A percentile compares a stretch with the other conserved stretches of the same genome.
Conservation (phyloP, 306 rosid species). For the Benincasa hispida region DNA sequence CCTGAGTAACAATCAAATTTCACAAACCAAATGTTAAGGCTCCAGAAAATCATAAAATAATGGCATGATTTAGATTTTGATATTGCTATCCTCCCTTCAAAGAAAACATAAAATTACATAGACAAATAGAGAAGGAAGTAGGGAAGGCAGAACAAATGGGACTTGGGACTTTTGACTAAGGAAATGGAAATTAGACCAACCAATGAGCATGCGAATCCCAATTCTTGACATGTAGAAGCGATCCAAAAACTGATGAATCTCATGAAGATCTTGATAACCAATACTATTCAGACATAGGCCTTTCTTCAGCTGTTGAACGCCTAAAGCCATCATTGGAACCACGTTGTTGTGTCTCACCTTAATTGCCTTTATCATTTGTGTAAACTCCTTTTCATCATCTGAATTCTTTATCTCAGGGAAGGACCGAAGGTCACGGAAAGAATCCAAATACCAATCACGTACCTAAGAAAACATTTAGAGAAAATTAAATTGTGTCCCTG, state of each 20-base stretch:
- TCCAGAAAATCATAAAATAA: not conserved
- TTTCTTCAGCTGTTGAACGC: slow-evolving; percentile 93
- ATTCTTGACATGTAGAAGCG: slow-evolving; percentile 97
- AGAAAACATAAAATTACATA: not conserved
- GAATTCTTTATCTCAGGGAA: slow-evolving; percentile 62
- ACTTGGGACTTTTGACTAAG: not conserved
- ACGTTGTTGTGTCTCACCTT: slow-evolving; percentile 97
- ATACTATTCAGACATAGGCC: slow-evolving; percentile 30
- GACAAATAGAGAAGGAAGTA: not conserved
- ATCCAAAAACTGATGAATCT: slow-evolving; percentile 84
- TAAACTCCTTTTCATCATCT: slow-evolving; percentile 58
- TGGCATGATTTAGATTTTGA: not conserved
- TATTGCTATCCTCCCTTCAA: not conserved
- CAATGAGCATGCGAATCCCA: slow-evolving; percentile 97
- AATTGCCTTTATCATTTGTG: slow-evolving; percentile 83
- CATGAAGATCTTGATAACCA: slow-evolving; percentile 43
- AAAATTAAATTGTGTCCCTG: not conserved
- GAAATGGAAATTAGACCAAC: slow-evolving; percentile 22
- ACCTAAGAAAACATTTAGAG: slow-evolving; percentile 30
- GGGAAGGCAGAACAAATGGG: not conserved
- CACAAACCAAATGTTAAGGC: slow-evolving; percentile 3
- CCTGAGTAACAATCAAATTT: slow-evolving; percentile 37
- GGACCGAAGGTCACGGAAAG: slow-evolving; percentile 78
- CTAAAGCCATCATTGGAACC: slow-evolving; percentile 94
- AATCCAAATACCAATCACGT: slow-evolving; percentile 90